Evolutionary conservation across 2,329 filamentous ascomycete genomes (phyloP), one percentile per base, ranked within the genome.

Genomic region (Akanthomyces lecanii): DNA sequence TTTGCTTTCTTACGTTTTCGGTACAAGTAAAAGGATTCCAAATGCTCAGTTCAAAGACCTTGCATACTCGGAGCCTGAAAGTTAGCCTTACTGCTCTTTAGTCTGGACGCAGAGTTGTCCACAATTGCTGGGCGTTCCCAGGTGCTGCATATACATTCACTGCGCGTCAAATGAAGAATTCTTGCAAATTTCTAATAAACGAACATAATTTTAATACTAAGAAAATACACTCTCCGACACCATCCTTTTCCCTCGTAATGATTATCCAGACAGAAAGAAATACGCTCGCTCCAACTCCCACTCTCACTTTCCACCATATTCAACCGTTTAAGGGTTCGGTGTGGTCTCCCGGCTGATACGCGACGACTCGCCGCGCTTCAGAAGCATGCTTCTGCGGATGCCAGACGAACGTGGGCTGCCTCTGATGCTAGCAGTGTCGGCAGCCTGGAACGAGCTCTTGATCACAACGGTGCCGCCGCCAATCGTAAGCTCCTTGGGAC

Each of bases 401-500:
- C 75, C 71, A 3, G 77, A 69, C n/a, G 61, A 71, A 65, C 77
- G 79, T 21, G 82, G 82, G 67, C 79, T 83, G 40, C 79, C 78
- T 65, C 67, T 75, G 70, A 71, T 69, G 30, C 68, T 68, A 61
- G 70, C 75, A 38, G 72, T 67, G 61, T 86, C 88, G 0, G 80
- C 77, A 10, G 76, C 76, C 30, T 79, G 78, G 71, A 96, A 97
- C 61, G 80, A 85, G 72, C 89, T 95, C 78, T 87, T 89, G 53
- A 97, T 74, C 0, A 86, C 80, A 1, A 97, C 88, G 1, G 77
- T 83, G 28, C 92, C 92, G 42, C 78, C 81, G 14, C 94, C 94
- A 30, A 93, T 87, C 40, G 79, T 83, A 59, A 99, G 77, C 47
- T 85, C 81, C 79, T 94, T 95, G 68, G 94, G 89, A 38, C 82